Evolutionary conservation across 768 basidiomycete species (phyloP).

Genomic region (Boletus coccyginus): DNA sequence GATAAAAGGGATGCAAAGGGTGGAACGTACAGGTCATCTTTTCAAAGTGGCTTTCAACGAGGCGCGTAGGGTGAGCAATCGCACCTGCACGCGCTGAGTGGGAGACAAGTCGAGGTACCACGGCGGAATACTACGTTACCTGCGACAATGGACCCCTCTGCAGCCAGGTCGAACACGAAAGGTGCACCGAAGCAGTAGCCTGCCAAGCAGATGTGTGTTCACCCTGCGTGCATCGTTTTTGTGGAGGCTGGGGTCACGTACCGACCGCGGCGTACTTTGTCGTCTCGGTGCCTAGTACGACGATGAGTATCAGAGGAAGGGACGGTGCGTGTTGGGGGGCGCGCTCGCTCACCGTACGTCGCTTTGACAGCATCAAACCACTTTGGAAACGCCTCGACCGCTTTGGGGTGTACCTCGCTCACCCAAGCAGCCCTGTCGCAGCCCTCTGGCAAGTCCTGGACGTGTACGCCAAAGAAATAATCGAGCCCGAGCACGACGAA

Average conservation of each 20-base stretch:
- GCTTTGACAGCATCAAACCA: constrained; percentile 53
- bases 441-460: constrained; percentile 34
- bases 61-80: constrained; percentile 49
- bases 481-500: constrained; percentile 58
- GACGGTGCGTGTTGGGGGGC: too few species aligned
- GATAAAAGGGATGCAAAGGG: not conserved
- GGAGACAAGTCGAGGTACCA: not conserved
- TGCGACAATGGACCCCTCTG: constrained; percentile 42
- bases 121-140: constrained; percentile 30
- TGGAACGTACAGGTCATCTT: constrained; percentile 40
- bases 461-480: constrained; percentile 53
- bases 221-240: not conserved
- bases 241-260: constrained; percentile 15
- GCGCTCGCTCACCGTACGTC: constrained; percentile 39
- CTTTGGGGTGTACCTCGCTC: constrained; percentile 25
- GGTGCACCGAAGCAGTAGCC: constrained; percentile 60
- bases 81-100: constrained; percentile 31
- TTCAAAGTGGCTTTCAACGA: constrained; percentile 53
- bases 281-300: constrained; percentile 24
- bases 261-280: constrained; percentile 44
- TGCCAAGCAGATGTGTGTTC: constrained; percentile 9
- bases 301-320: not conserved
- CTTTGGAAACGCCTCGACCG: constrained; percentile 39
- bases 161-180: constrained; percentile 43
- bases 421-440: constrained; percentile 41